A percentile compares a stretch with the other conserved stretches of the same genome.
phyloP scores from a whole-genome alignment of 1,284 basidiomycete species.

The Microbotryum saponariae region DNA sequence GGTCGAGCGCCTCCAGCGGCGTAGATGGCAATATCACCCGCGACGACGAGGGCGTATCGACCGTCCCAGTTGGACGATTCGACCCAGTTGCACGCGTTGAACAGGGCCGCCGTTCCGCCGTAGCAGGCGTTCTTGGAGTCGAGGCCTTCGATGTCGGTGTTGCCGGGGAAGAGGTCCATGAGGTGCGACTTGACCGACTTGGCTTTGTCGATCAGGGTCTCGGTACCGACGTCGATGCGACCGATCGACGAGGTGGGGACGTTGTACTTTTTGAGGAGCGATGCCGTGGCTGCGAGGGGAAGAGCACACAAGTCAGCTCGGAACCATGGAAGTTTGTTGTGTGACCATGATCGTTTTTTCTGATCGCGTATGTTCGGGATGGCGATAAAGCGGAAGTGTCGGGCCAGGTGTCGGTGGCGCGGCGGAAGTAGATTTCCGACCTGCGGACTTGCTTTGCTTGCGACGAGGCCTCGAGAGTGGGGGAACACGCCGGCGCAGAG shows the following conservation, averaged over 20 bases:
- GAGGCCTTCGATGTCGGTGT: constrained; percentile 96
- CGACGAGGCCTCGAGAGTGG: too few species aligned
- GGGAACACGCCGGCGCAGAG: too few species aligned
- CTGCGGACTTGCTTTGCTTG: too few species aligned
- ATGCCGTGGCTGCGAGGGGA: constrained; percentile 47
- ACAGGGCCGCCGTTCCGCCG: constrained; percentile 93
- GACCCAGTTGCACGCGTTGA: constrained; percentile 90
- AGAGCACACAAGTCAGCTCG: too few species aligned
- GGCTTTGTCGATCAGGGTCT: constrained; percentile 99
- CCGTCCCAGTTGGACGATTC: constrained; percentile 98
- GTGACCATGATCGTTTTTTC: too few species aligned
- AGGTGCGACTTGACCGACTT: constrained; percentile 98
- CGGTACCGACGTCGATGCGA: constrained; percentile 94
- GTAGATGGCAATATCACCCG: constrained; percentile 96
- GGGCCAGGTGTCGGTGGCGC: too few species aligned
- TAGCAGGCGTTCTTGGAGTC: constrained; percentile 99
- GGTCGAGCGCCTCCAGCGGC: constrained; percentile 92
- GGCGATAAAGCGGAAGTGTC: neutral
- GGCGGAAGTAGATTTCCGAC: too few species aligned
- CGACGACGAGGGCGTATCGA: constrained; percentile 93
- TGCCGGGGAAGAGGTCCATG: constrained; percentile 97
- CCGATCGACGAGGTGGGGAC: constrained; percentile 94
- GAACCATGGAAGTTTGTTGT: too few species aligned
- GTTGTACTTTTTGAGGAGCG: constrained; percentile 87
- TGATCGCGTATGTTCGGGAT: too few species aligned